Evolutionary conservation across 768 basidiomycete species (phyloP).

Genomic region (Tulasnella sp.): DNA sequence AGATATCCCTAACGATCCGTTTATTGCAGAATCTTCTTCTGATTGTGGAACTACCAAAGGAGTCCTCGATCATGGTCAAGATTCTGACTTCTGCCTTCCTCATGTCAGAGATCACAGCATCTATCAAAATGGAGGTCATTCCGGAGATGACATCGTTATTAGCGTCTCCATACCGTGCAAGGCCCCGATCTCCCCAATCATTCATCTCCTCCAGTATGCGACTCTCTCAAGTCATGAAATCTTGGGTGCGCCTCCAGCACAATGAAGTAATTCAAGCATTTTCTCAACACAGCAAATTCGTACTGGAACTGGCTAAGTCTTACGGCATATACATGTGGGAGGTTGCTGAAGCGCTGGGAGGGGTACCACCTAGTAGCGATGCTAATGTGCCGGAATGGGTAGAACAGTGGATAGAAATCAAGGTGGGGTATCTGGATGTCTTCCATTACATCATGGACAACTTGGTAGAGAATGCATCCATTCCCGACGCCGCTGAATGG

Average conservation of each 20-base stretch:
- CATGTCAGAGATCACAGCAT: too few relatives aligned
- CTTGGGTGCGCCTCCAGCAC: conserved; percentile 42
- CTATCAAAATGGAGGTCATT: too few relatives aligned
- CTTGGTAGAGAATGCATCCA: conserved; percentile 38
- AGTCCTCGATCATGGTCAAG: too few relatives aligned
- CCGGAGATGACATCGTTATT: too few relatives aligned
- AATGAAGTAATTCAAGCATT: conserved; percentile 40
- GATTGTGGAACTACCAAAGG: too few relatives aligned
- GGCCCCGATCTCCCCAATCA: too few relatives aligned
- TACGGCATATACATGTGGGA: conserved; percentile 47
- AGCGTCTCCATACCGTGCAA: too few relatives aligned
- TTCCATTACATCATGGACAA: conserved; percentile 47
- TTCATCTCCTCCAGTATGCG: conserved; percentile 32
- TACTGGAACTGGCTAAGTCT: conserved; percentile 42
- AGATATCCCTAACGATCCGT: too few relatives aligned
- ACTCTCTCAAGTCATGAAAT: conserved; percentile 41
- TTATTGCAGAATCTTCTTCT: too few relatives aligned
- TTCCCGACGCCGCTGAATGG: conserved; percentile 27
- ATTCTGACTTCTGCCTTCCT: too few relatives aligned
- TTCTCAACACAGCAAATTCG: conserved; percentile 37
- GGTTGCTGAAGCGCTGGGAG: conserved; percentile 45
- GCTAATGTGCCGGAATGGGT: conserved; percentile 48
- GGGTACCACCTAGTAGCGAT: conserved; percentile 21
- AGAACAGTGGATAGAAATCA: conserved; percentile 55
- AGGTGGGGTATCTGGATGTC: conserved; percentile 54